Conservation (phyloP, 805 yeast species). For the Cyberlindnera xishuangbannaensis region DNA sequence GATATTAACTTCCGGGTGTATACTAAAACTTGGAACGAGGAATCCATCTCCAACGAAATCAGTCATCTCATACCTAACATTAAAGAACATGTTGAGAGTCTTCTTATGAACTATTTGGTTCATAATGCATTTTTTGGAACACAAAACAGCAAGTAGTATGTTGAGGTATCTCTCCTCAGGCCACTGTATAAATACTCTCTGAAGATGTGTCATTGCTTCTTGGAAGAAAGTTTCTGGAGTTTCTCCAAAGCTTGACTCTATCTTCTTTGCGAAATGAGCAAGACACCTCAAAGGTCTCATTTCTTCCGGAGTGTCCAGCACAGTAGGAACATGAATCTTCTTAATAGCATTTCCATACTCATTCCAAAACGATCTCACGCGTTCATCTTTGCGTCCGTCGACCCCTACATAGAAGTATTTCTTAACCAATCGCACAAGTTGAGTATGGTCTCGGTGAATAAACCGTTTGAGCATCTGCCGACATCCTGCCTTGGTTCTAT, state of each 20-base stretch:
- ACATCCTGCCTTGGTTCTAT: slow-evolving; percentile 7
- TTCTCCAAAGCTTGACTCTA: too few relatives aligned
- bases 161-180: slow-evolving; percentile 1
- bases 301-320: slow-evolving; percentile 3
- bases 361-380: slow-evolving; percentile 6
- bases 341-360: slow-evolving; percentile 1
- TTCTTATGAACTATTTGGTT: not conserved
- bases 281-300: slow-evolving; percentile 1
- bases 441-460: slow-evolving; percentile 3
- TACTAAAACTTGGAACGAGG: slow-evolving; percentile 1
- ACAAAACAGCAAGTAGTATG: slow-evolving; percentile 1
- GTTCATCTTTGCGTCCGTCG: slow-evolving; percentile 3
- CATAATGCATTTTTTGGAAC: not conserved
- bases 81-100: not conserved
- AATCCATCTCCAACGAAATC: not conserved
- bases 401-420: slow-evolving; percentile 8
- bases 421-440: slow-evolving; percentile 2
- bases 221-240: slow-evolving; percentile 1
- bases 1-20: slow-evolving; percentile 5
- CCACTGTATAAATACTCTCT: slow-evolving; percentile 3
- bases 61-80: not conserved
- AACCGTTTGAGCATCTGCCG: slow-evolving; percentile 3
- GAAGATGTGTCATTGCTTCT: not conserved
- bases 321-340: not conserved
- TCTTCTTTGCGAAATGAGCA: slow-evolving; percentile 1